Base-by-base conservation (phyloP, 768 basidiomycete genomes). In the Tylopilus plumbeoviolaceoides region DNA sequence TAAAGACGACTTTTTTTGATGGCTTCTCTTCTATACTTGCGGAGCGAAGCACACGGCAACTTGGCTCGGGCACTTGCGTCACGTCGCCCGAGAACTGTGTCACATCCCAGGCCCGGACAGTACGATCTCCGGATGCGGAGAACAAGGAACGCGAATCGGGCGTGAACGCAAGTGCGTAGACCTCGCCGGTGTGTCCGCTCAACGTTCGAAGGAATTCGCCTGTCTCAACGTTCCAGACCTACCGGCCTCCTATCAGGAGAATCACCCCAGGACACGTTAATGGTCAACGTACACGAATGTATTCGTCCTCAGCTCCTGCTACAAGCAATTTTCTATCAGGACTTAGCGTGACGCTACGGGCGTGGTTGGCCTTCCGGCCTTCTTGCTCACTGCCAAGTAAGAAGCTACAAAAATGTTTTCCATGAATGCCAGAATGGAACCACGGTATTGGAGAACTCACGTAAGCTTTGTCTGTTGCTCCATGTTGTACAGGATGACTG, bases 101-200 rank as follows among this genome's bases (percentile, higher is more conserved):
- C 9, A 59, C 62, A 56, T 66, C 61, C 73, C 73, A 74, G 36
- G 72, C 56, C 23, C 70, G 65, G 31, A 75, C 56, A 2, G 71
- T 70, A 11, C 51, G 55, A 56, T 75, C 74, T 18, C 63, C 66
- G 31, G 72, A 73, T 54, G 68, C 68, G 40, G 74, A 73, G 41
- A 69, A 59, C 39, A 75, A 45, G 23, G 51, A 57, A 45, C 55
- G 59, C 23, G 72, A 75, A 60, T 73, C 65, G 36, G 59, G 17
- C 44, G 70, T 66, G 56, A 74, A 72, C 2, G 66, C 62, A 33
- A 75, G 46, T 3, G 67, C 63, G 15, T 77, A 78, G 33, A 75
- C 63, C 39, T 62, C 67, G 47, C 66, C 64, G 23, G 47, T 51
- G 48, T 75, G 73, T 17, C 69, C 73, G 23, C 54, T 54, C 55